A percentile compares a stretch with the other conserved stretches of the same genome.
These are phyloP conservation scores for Populus deltoides DNA, from an alignment of 345 rosid species.

Conservation along the genomic window DNA sequence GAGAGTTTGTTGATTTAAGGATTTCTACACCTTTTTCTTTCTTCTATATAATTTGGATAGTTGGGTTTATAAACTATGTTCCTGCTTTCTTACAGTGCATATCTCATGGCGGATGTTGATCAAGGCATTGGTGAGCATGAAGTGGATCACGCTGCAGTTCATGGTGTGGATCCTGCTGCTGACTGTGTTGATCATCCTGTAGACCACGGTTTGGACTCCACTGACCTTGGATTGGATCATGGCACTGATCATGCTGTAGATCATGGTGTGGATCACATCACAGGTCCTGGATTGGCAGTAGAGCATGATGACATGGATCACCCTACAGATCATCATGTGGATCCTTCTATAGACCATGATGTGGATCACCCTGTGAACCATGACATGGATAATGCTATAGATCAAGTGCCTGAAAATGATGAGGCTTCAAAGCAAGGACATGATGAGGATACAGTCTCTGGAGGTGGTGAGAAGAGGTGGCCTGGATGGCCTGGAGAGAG, in stretches of 20 bases:
- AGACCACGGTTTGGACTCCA: not conserved
- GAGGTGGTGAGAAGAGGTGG: conserved; percentile 80
- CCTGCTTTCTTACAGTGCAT: conserved; percentile 8
- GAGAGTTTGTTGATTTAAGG: not conserved
- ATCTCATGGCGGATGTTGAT: conserved; percentile 22
- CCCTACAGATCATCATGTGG: conserved; percentile 1
- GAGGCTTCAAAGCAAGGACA: conserved; percentile 19
- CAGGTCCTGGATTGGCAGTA: conserved; percentile 5
- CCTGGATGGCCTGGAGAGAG: conserved; percentile 99
- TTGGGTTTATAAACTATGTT: not conserved
- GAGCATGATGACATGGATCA: conserved; percentile 5
- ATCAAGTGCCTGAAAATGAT: conserved; percentile 14
- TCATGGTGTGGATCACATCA: conserved; percentile 1
- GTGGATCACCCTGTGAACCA: not conserved
- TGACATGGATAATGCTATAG: not conserved
- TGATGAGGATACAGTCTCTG: conserved; percentile 21
- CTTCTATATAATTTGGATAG: not conserved
- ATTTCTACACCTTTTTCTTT: not conserved
- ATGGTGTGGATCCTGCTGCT: conserved; percentile 12
- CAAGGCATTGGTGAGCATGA: conserved; percentile 21
- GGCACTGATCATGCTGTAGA: not conserved
- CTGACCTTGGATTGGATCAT: conserved; percentile 11
- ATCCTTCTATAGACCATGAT: conserved; percentile 1
- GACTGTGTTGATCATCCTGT: conserved; percentile 9
- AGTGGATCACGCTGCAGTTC: conserved; percentile 2